These are phyloP conservation scores for Lactuca sativa DNA, from an alignment of 129 eudicot genomes.

Conservation along the genomic window DNA sequence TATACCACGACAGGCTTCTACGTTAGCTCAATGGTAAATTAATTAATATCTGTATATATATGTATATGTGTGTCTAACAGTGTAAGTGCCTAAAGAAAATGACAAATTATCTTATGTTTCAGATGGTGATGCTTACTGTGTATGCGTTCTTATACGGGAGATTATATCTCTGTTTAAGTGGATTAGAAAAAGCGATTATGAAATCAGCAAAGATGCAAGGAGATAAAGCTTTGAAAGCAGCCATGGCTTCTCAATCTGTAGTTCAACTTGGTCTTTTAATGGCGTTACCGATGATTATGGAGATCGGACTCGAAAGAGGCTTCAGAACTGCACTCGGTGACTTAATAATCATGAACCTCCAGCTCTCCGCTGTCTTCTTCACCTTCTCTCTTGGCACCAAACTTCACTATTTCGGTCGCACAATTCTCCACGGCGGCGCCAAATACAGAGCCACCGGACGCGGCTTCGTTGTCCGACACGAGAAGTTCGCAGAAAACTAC, in stretches of 20 bases:
- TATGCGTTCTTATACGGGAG: slow-evolving; percentile 86
- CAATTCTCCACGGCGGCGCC: slow-evolving; percentile 96
- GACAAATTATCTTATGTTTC: slow-evolving; percentile 1
- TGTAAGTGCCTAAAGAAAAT: too few relatives aligned
- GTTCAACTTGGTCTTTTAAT: slow-evolving; percentile 84
- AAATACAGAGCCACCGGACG: slow-evolving; percentile 99
- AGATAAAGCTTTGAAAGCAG: slow-evolving; percentile 62
- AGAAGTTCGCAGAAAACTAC: slow-evolving; percentile 96
- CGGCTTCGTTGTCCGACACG: slow-evolving; percentile 95
- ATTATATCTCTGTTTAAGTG: slow-evolving; percentile 79
- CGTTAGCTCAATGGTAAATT: slow-evolving; percentile 95
- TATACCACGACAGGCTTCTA: slow-evolving; percentile 95
- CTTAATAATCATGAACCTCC: slow-evolving; percentile 88
- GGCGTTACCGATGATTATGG: slow-evolving; percentile 97
- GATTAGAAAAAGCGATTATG: slow-evolving; percentile 73
- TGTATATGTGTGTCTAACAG: too few relatives aligned
- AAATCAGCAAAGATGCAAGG: slow-evolving; percentile 67
- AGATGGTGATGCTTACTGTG: slow-evolving; percentile 83
- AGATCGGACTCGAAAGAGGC: slow-evolving; percentile 91
- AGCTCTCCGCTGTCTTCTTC: slow-evolving; percentile 85
- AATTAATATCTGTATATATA: too few relatives aligned
- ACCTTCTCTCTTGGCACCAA: slow-evolving; percentile 97
- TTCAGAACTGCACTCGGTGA: slow-evolving; percentile 86
- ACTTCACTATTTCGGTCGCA: slow-evolving; percentile 88
- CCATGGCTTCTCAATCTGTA: slow-evolving; percentile 89